Conservation (phyloP, 2,329 filamentous ascomycete species). For the Emergomyces orientalis region DNA sequence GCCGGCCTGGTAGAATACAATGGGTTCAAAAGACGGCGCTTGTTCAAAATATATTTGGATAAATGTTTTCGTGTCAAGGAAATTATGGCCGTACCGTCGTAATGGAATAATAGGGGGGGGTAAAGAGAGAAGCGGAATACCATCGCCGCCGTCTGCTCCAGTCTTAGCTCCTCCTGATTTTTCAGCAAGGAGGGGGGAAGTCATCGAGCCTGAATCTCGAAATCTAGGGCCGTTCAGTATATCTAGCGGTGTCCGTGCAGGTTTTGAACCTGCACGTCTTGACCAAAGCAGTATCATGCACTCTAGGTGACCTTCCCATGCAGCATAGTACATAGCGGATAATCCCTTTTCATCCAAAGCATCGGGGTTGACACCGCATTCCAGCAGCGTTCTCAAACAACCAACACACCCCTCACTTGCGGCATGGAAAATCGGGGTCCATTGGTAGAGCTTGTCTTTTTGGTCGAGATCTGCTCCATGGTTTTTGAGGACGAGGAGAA, state of each 20-base stretch:
- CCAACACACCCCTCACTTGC: conserved; percentile 92
- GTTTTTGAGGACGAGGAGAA: conserved; percentile 69
- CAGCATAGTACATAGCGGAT: conserved; percentile 95
- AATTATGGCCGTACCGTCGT: conserved; percentile 93
- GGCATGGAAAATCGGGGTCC: conserved; percentile 93
- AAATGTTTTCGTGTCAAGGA: conserved; percentile 94
- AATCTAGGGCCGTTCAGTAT: conserved; percentile 28
- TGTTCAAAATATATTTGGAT: conserved; percentile 79
- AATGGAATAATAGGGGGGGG: conserved; percentile 94
- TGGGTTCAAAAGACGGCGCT: conserved; percentile 46
- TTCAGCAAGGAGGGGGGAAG: conserved; percentile 10
- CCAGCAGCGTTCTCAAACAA: conserved; percentile 71
- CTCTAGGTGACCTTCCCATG: conserved; percentile 91
- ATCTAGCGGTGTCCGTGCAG: conserved; percentile 25
- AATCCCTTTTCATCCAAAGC: conserved; percentile 86
- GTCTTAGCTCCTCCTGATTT: conserved; percentile 17
- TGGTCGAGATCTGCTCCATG: conserved; percentile 88
- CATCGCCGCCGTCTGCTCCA: conserved; percentile 56
- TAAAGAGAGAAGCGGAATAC: conserved; percentile 82
- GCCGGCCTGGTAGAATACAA: conserved; percentile 93
- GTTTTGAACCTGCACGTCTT: conserved; percentile 19
- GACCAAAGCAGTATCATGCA: conserved; percentile 76
- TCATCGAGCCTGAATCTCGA: conserved; percentile 19
- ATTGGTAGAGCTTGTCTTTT: conserved; percentile 89
- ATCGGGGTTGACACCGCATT: conserved; percentile 66